Conservation (phyloP, 2,329 filamentous ascomycete species). For the Paecilomyces sp. region DNA sequence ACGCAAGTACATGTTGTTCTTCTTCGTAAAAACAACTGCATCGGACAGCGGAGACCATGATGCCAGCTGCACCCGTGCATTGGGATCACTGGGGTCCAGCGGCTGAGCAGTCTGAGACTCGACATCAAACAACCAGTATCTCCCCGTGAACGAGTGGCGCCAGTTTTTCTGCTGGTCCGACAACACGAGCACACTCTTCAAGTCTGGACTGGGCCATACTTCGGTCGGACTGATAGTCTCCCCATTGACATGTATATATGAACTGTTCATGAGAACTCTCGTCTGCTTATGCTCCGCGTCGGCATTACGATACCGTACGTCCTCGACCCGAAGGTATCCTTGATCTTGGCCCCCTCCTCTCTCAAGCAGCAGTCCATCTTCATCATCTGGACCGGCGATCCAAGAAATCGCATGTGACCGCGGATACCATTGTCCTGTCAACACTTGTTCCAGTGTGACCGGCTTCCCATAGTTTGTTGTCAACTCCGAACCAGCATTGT, state of each 20-base stretch:
- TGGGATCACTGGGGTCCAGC: conserved; percentile 61
- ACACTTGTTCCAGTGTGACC: conserved; percentile 36
- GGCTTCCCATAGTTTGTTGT: conserved; percentile 31
- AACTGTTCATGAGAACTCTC: conserved; percentile 67
- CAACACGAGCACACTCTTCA: conserved; percentile 79
- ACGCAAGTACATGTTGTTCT: conserved; percentile 86
- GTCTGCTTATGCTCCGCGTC: conserved; percentile 42
- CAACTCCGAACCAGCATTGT: conserved; percentile 21
- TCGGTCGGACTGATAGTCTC: conserved; percentile 50
- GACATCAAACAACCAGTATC: conserved; percentile 92
- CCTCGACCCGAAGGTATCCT: conserved; percentile 77
- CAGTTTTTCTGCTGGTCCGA: conserved; percentile 70
- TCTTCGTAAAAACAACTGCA: conserved; percentile 77
- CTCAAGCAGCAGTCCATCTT: conserved; percentile 79
- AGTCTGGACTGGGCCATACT: conserved; percentile 70
- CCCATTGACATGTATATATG: conserved; percentile 54
- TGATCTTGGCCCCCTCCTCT: conserved; percentile 51
- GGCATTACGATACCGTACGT: conserved; percentile 58
- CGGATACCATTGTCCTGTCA: conserved; percentile 31
- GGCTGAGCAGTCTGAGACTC: conserved; percentile 69
- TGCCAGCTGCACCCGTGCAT: conserved; percentile 70
- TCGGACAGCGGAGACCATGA: conserved; percentile 84
- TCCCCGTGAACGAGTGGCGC: conserved; percentile 79
- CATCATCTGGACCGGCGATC: conserved; percentile 40
- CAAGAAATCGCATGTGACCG: conserved; percentile 37